Percentiles rank a stretch among this genome's conserved stretches.
Conservation (phyloP, 495 filamentous ascomycete genomes). For the Penicillium soppii region DNA sequence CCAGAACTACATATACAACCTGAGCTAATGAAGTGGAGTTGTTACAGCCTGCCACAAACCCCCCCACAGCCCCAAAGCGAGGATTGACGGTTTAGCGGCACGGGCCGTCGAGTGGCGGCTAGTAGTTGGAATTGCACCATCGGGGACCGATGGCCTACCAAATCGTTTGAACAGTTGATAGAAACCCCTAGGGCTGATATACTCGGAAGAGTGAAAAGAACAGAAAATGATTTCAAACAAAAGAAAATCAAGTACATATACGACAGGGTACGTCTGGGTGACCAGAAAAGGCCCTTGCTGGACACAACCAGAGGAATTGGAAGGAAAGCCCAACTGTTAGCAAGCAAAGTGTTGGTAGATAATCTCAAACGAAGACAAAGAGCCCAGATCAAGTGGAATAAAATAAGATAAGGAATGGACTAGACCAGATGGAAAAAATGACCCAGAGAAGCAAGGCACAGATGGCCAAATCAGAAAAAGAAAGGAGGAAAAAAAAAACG, state of each 20-base stretch:
- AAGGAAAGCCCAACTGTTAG: constrained; percentile 7
- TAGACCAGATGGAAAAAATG: neutral
- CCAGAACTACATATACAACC: too few relatives aligned
- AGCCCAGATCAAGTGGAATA: neutral
- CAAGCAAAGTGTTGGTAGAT: constrained; percentile 8
- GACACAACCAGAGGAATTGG: neutral
- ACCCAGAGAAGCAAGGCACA: neutral
- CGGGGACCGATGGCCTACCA: too few relatives aligned
- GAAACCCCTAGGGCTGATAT: neutral
- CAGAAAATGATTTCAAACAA: neutral
- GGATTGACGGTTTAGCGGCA: too few relatives aligned
- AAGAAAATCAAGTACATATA: constrained; percentile 1
- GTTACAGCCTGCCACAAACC: too few relatives aligned
- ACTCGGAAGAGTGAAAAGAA: neutral
- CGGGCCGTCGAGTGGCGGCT: too few relatives aligned
- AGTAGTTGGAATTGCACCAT: too few relatives aligned
- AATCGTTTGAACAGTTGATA: too few relatives aligned
- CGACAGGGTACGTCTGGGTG: too few relatives aligned
- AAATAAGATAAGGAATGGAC: constrained; percentile 6
- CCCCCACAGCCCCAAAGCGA: too few relatives aligned
- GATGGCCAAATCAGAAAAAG: neutral
- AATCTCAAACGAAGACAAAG: neutral
- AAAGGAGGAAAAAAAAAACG: constrained; percentile 1
- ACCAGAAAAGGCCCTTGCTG: neutral
- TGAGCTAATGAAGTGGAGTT: too few relatives aligned